Percentiles rank a stretch among this genome's conserved stretches.
These are phyloP conservation scores for Colletotrichum aenigma DNA, from an alignment of 2,329 filamentous ascomycete species.

Conservation along the genomic window DNA sequence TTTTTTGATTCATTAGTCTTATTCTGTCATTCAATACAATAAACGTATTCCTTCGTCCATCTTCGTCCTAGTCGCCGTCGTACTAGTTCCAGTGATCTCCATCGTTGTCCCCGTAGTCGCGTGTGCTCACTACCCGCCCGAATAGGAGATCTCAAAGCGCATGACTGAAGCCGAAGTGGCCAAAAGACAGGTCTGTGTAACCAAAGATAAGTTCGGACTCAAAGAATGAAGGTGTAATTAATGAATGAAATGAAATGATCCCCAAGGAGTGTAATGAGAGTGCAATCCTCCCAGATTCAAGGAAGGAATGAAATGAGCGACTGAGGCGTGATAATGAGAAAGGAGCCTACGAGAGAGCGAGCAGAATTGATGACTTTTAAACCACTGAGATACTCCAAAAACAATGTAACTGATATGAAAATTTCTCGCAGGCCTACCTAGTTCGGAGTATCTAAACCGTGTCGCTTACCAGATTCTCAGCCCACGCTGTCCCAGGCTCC, in stretches of 20 bases:
- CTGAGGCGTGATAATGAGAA: not conserved
- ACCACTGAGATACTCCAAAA: not conserved
- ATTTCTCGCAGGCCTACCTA: not conserved
- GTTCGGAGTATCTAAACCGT: accelerated
- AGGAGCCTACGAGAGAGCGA: accelerated
- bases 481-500: not conserved
- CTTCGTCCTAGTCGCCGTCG: too few relatives aligned
- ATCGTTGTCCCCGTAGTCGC: too few relatives aligned
- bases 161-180: too few relatives aligned
- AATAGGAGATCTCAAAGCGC: too few relatives aligned
- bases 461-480: not conserved
- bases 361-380: accelerated
- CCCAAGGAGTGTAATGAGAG: not conserved
- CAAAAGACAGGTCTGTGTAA: too few relatives aligned
- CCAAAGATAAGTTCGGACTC: accelerated
- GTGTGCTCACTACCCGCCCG: too few relatives aligned
- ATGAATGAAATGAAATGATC: not conserved
- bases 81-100: too few relatives aligned
- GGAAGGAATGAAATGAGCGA: not conserved
- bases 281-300: not conserved
- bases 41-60: too few relatives aligned
- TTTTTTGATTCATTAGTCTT: not conserved
- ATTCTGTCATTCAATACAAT: too few relatives aligned
- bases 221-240: accelerated
- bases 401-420: not conserved